Base-by-base conservation (phyloP, 1,284 basidiomycete species). In the Volvariella surrecta region DNA sequence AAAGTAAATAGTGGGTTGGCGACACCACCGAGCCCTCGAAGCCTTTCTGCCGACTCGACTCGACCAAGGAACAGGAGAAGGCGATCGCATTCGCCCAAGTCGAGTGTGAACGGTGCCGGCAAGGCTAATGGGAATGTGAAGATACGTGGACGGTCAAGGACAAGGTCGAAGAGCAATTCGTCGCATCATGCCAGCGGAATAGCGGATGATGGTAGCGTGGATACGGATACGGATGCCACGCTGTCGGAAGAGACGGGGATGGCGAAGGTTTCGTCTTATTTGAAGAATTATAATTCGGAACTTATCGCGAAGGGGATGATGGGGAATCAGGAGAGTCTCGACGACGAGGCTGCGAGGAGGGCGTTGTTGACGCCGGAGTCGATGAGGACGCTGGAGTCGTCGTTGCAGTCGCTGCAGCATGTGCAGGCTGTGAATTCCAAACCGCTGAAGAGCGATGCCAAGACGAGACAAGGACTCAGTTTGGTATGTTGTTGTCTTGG, bases 11-110 rank as follows among this genome's bases (percentile, higher is more conserved):
- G 45, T 9, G 80, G 81, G 1, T 62, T 85, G 13, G 81, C 81
- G 11, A 84, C 82, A 0, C 83, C 83, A 0, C 82, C 82, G 0
- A 84, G 82, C 57, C 83, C 82, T 8, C 65, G 82, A 16, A 82
- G 79, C 49, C 64, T 82, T 15, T 79, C 74, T 1, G 72, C 76
- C 3, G 81, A 84, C 53, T 77, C 79, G 1, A 60, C 57, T 35
- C 54, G 65, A 48, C 55, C 64, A 49, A 59, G 60, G 54, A 55
- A 68, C 51, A 51, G 59, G 45, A 59, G 57, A 44, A 56, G 61
- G 11, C 60, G 48, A 52, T 43, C 45, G 24, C 22, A 51, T 32
- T 45, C 45, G 42, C 39, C 40, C 41, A 44, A 50, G 48, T 40
- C 45, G 34, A 47, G 48, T 37, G 17, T 4, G 37, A 20, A 39